Evolutionary conservation across 441 rosid species (phyloP).

Genomic region (Geranium incanum): DNA sequence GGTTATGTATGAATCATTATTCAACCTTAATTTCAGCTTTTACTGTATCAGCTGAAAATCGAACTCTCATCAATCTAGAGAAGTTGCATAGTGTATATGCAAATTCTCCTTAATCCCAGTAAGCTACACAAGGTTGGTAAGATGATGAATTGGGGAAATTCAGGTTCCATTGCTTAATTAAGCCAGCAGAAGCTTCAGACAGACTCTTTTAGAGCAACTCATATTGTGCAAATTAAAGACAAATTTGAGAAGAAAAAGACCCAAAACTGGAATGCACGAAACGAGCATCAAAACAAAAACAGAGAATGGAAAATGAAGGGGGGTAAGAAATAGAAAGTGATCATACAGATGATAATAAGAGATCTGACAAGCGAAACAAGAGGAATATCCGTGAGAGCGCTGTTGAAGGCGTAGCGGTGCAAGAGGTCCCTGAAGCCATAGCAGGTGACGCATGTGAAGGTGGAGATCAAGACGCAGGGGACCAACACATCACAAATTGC

Average conservation of each 20-base stretch:
- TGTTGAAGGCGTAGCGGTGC: constrained; percentile 55
- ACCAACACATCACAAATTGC: constrained; percentile 59
- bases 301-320: neutral
- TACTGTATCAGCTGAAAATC: neutral
- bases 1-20: no score
- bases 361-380: constrained; percentile 73
- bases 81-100: neutral
- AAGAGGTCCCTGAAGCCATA: constrained; percentile 48
- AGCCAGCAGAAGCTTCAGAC: constrained; percentile 1
- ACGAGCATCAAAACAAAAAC: constrained; percentile 2
- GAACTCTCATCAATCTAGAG: neutral
- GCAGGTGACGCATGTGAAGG: constrained; percentile 69
- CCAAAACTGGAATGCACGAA: constrained; percentile 1
- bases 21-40: neutral
- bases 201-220: neutral
- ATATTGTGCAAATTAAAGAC: neutral
- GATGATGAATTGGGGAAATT: neutral
- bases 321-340: neutral
- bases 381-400: constrained; percentile 72
- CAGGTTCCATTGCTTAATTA: neutral
- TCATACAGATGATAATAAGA: constrained; percentile 53
- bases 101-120: neutral
- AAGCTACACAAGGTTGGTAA: neutral
- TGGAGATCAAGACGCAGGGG: constrained; percentile 51
- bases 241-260: neutral